Evolutionary conservation across 2,329 filamentous ascomycete species (phyloP), one percentile per base, ranked within the genome.

Genomic region (Exophiala oligosperma): DNA sequence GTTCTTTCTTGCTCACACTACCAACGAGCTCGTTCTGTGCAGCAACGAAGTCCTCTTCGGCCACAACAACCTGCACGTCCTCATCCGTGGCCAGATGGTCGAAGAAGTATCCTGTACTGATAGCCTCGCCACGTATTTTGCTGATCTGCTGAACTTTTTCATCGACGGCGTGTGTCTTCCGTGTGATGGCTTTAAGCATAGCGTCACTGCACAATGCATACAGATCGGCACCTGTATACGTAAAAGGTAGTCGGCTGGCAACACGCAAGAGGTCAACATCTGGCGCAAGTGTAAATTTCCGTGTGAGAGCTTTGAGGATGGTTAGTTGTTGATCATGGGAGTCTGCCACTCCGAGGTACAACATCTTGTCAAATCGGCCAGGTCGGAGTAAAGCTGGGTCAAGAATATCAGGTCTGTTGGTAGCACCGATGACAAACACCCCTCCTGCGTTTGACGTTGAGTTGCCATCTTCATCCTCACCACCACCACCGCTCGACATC

Each of bases 141-240:
- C 59, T 76, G 49, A 96, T 79, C 3, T 81, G 79, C 23, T 83
- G 82, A 65, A 99, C 89, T 73, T 94, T 94, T 51, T 84, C 80
- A 71, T 99, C 94, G 2, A 97, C 92, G 1, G 84, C 81, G 1
- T 85, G 83, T 1, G 94, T 92, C 71, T 95, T 91, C 4, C 94
- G 86, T 2, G 94, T 99, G 58, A 99, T 93, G 21, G 94, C 94
- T 74, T 99, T 97, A 66, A 99, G 88, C 94, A 99, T 99, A 52
- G 94, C 92, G 73, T 99, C 94, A 44, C 92, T 96, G 78, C 93
- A 97, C 21, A 99, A 82, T 0, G 94, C 94, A 74, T 99, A 99
- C 70, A 99, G 88, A 76, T 99, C 94, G 62, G 94, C 94, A 69
- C 94, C 94, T 0, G 94, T 99, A 76, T 97, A 99, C 2, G 93